Conservation (phyloP, 257 asterid species). For the Anisodus acutangulus region DNA sequence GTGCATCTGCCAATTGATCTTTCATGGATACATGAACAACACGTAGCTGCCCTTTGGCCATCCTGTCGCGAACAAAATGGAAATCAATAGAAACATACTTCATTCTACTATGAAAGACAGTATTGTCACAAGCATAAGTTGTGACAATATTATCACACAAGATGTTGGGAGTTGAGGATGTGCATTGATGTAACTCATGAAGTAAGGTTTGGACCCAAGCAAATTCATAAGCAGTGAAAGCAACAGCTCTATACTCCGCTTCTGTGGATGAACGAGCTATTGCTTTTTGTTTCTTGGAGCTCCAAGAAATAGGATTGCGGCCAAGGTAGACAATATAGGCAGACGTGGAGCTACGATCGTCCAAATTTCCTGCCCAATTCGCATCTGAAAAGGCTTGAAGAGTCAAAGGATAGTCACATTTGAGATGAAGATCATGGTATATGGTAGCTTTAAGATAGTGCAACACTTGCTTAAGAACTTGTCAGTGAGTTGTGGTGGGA, state of each 20-base stretch:
- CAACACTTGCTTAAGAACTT: not conserved
- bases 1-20: not conserved
- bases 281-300: not conserved
- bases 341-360: not conserved
- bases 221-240: not conserved
- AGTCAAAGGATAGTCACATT: not conserved
- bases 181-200: not conserved
- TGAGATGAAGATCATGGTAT: not conserved
- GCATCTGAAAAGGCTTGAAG: not conserved
- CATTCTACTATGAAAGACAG: not conserved
- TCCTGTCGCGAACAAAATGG: not conserved
- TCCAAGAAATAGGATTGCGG: not conserved
- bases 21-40: not conserved
- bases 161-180: not conserved
- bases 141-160: not conserved
- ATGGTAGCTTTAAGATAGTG: not conserved
- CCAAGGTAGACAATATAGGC: not conserved
- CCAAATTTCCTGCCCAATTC: not conserved
- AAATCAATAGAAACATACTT: constrained; percentile 1
- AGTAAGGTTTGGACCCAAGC: not conserved
- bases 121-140: not conserved
- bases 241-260: not conserved
- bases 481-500: not conserved
- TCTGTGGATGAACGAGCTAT: not conserved
- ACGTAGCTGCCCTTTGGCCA: not conserved